These are phyloP conservation scores for Abelmoschus esculentus DNA, from an alignment of 345 rosid genomes.

Conservation along the genomic window DNA sequence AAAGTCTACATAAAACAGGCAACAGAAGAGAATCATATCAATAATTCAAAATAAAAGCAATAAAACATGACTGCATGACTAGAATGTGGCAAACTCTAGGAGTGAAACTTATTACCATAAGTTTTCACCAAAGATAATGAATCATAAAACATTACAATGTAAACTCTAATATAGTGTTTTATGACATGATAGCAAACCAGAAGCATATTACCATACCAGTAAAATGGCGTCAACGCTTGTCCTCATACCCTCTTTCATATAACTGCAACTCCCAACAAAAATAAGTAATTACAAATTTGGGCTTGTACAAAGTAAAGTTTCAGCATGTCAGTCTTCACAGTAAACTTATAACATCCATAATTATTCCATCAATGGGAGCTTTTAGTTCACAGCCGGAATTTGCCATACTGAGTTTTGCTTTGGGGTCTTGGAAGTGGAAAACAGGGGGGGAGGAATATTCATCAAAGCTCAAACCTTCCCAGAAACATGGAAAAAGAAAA, in stretches of 20 bases:
- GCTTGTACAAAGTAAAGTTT: not conserved
- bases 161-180: not conserved
- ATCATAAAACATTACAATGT: not conserved
- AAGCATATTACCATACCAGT: constrained; percentile 45
- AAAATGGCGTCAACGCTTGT: constrained; percentile 91
- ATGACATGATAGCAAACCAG: not conserved
- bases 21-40: not conserved
- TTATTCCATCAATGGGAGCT: not conserved
- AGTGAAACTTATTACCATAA: not conserved
- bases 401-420: not conserved
- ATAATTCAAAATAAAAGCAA: not conserved
- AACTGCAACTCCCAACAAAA: constrained; percentile 37
- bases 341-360: not conserved
- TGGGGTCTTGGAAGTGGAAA: not conserved
- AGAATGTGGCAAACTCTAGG: not conserved
- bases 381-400: not conserved
- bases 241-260: constrained; percentile 97
- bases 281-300: constrained; percentile 8
- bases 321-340: not conserved
- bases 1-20: not conserved
- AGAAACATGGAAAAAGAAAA: too few relatives aligned
- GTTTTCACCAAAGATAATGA: not conserved
- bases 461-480: too few relatives aligned
- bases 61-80: not conserved
- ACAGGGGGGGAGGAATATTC: not conserved